Evolutionary conservation across 2,329 filamentous ascomycete species (phyloP).

Genomic region (Beauveria varroae): DNA sequence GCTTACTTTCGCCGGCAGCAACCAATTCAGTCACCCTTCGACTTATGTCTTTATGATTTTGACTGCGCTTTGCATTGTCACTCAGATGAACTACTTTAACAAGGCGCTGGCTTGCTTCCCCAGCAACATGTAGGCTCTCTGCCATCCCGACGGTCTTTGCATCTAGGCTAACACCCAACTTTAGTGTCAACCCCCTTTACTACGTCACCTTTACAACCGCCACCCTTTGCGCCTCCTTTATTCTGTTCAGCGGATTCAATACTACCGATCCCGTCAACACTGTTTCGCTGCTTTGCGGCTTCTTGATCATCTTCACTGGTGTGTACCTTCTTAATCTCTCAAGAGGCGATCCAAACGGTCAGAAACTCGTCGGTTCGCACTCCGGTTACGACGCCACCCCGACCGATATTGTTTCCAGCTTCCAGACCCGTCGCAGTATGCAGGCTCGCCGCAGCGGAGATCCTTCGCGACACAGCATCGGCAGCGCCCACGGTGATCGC

Average conservation of each 20-base stretch:
- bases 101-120: slow-evolving; percentile 95
- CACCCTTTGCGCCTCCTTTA: slow-evolving; percentile 89
- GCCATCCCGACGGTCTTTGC: slow-evolving; percentile 24
- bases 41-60: slow-evolving; percentile 98
- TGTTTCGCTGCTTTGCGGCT: slow-evolving; percentile 84
- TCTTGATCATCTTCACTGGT: slow-evolving; percentile 89
- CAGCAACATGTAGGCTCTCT: slow-evolving; percentile 75
- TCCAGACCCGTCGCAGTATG: slow-evolving; percentile 90
- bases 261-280: slow-evolving; percentile 88
- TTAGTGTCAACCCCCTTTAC: slow-evolving; percentile 90
- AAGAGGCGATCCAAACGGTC: slow-evolving; percentile 78
- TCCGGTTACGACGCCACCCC: slow-evolving; percentile 69
- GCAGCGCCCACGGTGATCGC: slow-evolving; percentile 60
- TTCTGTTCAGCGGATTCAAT: slow-evolving; percentile 93
- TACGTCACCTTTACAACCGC: slow-evolving; percentile 97
- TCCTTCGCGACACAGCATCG: slow-evolving; percentile 55
- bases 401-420: slow-evolving; percentile 81
- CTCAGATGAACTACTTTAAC: slow-evolving; percentile 99
- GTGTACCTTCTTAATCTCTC: slow-evolving; percentile 97
- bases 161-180: slow-evolving; percentile 13
- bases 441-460: slow-evolving; percentile 71
- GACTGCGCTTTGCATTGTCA: slow-evolving; percentile 86
- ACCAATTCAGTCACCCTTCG: slow-evolving; percentile 90
- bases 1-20: slow-evolving; percentile 84
- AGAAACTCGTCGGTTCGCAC: slow-evolving; percentile 53